Percentiles rank a stretch among this genome's conserved stretches.
These are phyloP conservation scores for Micractinium sp. DNA, from an alignment of 139 green algal species.

Conservation along the genomic window DNA sequence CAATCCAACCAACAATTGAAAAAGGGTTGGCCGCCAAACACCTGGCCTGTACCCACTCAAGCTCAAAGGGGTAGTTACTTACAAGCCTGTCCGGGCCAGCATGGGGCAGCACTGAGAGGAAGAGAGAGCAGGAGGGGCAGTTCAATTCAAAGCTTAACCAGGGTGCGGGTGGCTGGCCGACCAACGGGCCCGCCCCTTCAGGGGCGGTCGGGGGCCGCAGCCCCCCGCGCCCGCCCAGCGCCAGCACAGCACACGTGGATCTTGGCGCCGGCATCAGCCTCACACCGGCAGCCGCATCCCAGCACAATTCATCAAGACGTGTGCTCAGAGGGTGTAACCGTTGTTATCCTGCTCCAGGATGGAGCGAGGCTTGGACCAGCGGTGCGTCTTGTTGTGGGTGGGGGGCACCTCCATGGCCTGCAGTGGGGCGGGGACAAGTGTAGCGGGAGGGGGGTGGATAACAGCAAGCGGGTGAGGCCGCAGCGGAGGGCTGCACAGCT, in stretches of 20 bases:
- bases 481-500: no score
- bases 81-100: neutral
- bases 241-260: neutral
- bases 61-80: no score
- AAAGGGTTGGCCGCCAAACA: no score
- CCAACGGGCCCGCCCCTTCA: neutral
- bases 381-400: conserved; percentile 26
- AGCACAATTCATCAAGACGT: neutral
- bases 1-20: no score
- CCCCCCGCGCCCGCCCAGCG: no score
- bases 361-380: conserved; percentile 5
- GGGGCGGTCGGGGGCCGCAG: neutral
- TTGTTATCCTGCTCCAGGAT: conserved; percentile 55
- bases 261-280: neutral
- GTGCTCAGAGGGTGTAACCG: conserved; percentile 46
- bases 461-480: neutral
- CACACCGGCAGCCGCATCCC: neutral
- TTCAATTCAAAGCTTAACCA: neutral
- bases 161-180: neutral
- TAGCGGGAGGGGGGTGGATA: neutral
- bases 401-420: conserved; percentile 26
- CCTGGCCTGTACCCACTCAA: no score
- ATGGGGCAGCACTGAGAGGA: neutral
- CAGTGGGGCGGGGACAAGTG: neutral
- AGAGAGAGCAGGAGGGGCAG: neutral